Conservation (phyloP, 768 basidiomycete species). For the Cytidiella melzeri region DNA sequence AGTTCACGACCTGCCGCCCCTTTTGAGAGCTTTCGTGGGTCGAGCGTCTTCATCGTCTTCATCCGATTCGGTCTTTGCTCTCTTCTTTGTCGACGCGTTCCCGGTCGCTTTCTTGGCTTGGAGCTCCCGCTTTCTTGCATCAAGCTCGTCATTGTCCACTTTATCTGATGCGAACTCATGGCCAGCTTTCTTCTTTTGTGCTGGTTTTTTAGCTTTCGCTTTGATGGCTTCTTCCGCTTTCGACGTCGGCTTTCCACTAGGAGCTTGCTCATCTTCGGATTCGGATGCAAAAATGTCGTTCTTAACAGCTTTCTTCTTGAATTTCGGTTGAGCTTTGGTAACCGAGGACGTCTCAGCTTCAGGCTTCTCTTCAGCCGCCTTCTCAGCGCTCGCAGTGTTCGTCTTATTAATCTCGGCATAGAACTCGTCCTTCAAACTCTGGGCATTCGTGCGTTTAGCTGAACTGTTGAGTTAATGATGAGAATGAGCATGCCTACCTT, state of each 20-base stretch:
- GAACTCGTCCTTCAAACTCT: constrained; percentile 62
- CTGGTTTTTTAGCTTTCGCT: constrained; percentile 19
- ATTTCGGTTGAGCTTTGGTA: constrained; percentile 41
- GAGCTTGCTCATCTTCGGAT: constrained; percentile 23
- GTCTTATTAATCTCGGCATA: constrained; percentile 39
- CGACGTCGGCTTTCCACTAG: constrained; percentile 5
- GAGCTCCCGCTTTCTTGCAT: constrained; percentile 6
- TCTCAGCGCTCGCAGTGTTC: constrained; percentile 21
- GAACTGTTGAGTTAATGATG: background rate
- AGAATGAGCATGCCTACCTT: constrained; percentile 38
- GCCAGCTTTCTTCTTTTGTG: constrained; percentile 4
- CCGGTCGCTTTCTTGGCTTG: constrained; percentile 6
- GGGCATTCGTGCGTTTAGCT: constrained; percentile 1
- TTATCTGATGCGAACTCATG: constrained; percentile 17
- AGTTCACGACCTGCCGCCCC: too few relatives aligned
- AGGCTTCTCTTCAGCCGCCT: constrained; percentile 17
- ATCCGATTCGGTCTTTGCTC: constrained; percentile 26
- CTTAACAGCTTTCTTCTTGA: constrained; percentile 33
- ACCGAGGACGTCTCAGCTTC: constrained; percentile 13
- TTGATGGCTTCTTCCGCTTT: background rate
- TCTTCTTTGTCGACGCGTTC: constrained; percentile 12
- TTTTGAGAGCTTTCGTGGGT: constrained; percentile 28
- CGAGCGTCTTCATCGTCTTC: constrained; percentile 25
- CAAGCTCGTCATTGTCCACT: constrained; percentile 13
- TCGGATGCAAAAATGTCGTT: constrained; percentile 61